Base-by-base conservation (phyloP, 805 yeast genomes). In the Candida adriatica region DNA sequence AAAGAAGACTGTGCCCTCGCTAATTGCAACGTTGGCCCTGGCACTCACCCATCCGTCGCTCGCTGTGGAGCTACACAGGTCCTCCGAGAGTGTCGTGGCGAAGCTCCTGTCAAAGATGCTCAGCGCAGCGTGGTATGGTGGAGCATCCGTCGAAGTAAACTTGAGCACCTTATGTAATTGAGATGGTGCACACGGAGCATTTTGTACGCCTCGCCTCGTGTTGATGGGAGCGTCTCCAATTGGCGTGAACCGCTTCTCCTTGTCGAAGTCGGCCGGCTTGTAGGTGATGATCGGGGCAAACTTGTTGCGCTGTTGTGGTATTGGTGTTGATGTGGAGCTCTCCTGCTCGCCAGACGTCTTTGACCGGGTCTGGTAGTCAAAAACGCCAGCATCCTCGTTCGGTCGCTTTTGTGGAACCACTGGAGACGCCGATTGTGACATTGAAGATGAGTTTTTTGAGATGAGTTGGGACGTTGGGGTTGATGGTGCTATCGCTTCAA, bases 151-250 rank as follows among this genome's bases (percentile, higher is more conserved):
- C 1, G 85, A 73, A 23, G 80, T 63, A 49, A 82, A 88, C 43
- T 77, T 62, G 17, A 74, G 59, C 9, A 78, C 66, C 3, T 59
- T 54, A 35, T 85, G 68, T 1, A 49, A 45, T 2, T 82, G 79
- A 44, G 77, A 76, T 0, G 94, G 87, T 4, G 78, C 66, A 49
- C 95, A 84, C 11, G 87, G 77, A 28, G 73, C 65, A 54, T 88
- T 90, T 39, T 85, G 75, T 60, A 79, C 90, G 2, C 94, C 90
- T 31, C 92, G 59, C 44, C 75, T 72, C 4, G 48, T 41, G 51
- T 86, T 86, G 44, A 70, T 63, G 0, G 96, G 96, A 31, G 76
- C 73, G 34, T 87, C 96, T n/a, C 83, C 94, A 16, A 69, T 63
- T 20, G 59, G 54, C 43, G 49, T 64, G 44, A 73, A 68, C 5